A percentile compares a stretch with the other conserved stretches of the same genome.
phyloP scores from a whole-genome alignment of 345 rosid genomes.

The Aquilaria yunnanensis region DNA sequence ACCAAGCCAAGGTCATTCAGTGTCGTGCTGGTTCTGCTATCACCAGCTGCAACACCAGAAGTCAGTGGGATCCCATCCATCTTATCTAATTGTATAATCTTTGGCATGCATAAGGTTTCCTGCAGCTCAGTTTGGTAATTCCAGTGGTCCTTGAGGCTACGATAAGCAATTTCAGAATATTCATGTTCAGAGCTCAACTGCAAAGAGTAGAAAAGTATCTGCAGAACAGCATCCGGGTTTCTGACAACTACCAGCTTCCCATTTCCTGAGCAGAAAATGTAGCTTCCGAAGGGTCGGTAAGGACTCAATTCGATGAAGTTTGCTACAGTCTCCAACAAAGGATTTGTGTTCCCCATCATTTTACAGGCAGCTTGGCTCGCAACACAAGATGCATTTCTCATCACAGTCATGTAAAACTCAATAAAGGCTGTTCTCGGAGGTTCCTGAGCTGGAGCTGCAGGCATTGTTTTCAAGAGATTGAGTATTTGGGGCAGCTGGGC shows the following conservation, averaged over 20 bases:
- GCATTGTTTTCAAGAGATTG: constrained; percentile 17
- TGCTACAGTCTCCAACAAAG: constrained; percentile 46
- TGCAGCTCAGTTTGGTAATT: constrained; percentile 30
- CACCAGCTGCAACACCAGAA: constrained; percentile 14
- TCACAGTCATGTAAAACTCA: constrained; percentile 35
- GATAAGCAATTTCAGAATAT: constrained; percentile 15
- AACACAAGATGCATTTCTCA: constrained; percentile 46
- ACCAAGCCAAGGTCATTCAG: constrained; percentile 71
- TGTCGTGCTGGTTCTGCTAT: constrained; percentile 9
- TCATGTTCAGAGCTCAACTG: constrained; percentile 40
- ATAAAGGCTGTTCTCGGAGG: constrained; percentile 3
- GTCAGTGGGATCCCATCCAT: constrained; percentile 32
- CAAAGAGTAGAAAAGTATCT: constrained; percentile 56
- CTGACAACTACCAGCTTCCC: constrained; percentile 36
- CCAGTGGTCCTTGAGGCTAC: constrained; percentile 44
- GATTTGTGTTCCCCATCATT: constrained; percentile 62
- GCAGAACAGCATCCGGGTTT: constrained; percentile 75
- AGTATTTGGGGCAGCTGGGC: constrained; percentile 25
- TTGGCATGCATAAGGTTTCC: constrained; percentile 22
- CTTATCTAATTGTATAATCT: constrained; percentile 21
- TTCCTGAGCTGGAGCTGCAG: not conserved
- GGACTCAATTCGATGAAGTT: constrained; percentile 66
- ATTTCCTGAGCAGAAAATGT: constrained; percentile 46
- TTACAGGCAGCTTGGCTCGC: constrained; percentile 54
- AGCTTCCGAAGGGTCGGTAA: constrained; percentile 73